These are phyloP conservation scores for Saprolegnia diclina DNA, from an alignment of 352 stramenopile species.

Conservation along the genomic window DNA sequence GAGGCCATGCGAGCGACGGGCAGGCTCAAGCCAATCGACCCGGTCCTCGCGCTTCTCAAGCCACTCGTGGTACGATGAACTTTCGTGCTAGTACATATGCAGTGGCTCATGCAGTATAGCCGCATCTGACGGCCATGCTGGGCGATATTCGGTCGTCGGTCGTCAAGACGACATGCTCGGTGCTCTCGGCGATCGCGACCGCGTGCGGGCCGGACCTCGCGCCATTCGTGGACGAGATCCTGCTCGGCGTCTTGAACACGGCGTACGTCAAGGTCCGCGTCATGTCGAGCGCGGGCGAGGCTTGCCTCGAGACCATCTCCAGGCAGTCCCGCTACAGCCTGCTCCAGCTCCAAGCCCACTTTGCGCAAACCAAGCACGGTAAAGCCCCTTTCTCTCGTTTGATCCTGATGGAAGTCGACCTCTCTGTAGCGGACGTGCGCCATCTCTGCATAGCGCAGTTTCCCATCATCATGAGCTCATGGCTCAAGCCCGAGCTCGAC, in stretches of 20 bases:
- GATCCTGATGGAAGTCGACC: not conserved
- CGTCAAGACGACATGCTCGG: conserved; percentile 18
- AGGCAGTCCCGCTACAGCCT: conserved; percentile 8
- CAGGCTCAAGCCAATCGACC: not conserved
- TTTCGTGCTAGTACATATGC: not conserved
- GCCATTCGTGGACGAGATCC: conserved; percentile 14
- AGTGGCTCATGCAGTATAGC: not conserved
- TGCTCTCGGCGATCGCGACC: not conserved
- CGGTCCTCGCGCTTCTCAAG: not conserved
- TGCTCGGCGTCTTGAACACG: conserved; percentile 16
- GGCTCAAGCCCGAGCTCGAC: conserved; percentile 14
- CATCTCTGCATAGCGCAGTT: conserved; percentile 13
- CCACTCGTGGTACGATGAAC: conserved; percentile 4
- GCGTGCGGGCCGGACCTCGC: conserved; percentile 4
- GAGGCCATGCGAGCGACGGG: not conserved
- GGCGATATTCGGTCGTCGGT: conserved; percentile 9
- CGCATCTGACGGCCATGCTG: not conserved
- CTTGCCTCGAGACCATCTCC: conserved; percentile 6
- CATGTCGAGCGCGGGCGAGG: conserved; percentile 1
- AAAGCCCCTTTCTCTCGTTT: not conserved
- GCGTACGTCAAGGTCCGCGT: conserved; percentile 11
- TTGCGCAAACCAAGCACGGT: conserved; percentile 5
- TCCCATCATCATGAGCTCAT: conserved; percentile 11
- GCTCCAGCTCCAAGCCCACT: not conserved
- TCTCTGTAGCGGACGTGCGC: conserved; percentile 14